Conservation (phyloP, 2,329 filamentous ascomycete genomes). For the Cladorrhinum sp. region DNA sequence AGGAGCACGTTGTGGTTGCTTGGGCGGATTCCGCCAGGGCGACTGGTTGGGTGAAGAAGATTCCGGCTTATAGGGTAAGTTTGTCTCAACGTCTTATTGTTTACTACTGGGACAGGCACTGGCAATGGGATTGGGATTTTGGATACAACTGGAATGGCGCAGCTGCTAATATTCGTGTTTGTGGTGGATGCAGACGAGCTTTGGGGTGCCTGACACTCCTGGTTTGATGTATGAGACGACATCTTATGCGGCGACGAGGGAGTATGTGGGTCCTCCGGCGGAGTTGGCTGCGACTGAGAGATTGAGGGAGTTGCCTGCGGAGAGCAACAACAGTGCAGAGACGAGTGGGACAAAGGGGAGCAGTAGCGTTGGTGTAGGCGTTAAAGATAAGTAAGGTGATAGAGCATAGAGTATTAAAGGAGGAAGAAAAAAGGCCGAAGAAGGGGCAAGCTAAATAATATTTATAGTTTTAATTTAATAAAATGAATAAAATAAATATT, state of each 20-base stretch:
- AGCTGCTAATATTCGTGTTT: not conserved
- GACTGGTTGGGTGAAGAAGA: slow-evolving; percentile 33
- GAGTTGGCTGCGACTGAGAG: slow-evolving; percentile 17
- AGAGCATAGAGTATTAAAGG: too few species aligned
- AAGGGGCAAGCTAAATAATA: too few species aligned
- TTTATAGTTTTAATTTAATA: too few species aligned
- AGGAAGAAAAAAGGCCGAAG: too few species aligned
- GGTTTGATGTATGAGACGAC: slow-evolving; percentile 10
- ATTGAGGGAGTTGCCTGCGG: not conserved
- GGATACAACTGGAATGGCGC: too few species aligned
- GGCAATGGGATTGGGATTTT: not conserved
- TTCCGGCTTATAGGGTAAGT: slow-evolving; percentile 22
- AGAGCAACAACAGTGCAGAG: not conserved
- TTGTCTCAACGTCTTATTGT: too few species aligned
- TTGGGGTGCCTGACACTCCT: slow-evolving; percentile 3
- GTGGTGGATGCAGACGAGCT: not conserved
- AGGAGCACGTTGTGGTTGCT: slow-evolving; percentile 38
- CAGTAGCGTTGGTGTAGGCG: not conserved
- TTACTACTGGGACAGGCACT: too few species aligned
- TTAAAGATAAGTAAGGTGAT: not conserved
- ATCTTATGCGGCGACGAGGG: not conserved
- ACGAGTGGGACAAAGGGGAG: not conserved
- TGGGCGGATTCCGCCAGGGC: slow-evolving; percentile 38
- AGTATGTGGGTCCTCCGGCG: not conserved
- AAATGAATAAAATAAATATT: too few species aligned